phyloP scores from a whole-genome alignment of 345 rosid genomes.

The Citrus maxima region DNA sequence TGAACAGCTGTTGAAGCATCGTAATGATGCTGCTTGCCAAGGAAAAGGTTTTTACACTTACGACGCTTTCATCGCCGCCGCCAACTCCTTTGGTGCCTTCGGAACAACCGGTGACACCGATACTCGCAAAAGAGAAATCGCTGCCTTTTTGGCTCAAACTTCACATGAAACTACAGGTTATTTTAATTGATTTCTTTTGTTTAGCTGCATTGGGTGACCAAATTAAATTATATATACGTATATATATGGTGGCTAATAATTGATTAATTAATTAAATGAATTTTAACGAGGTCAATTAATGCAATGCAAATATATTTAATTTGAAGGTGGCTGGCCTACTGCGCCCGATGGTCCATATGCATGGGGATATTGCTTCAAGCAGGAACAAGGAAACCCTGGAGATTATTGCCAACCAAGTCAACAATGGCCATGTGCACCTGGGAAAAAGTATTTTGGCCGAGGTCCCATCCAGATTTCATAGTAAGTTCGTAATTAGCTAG shows the following conservation, averaged over 20 bases:
- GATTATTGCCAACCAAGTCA: conserved; percentile 17
- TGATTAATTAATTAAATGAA: too few relatives aligned
- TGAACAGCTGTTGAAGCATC: conserved; percentile 48
- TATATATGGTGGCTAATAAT: too few relatives aligned
- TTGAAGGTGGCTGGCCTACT: conserved; percentile 21
- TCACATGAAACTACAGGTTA: conserved; percentile 71
- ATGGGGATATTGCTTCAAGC: conserved; percentile 32
- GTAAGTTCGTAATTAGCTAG: conserved; percentile 14
- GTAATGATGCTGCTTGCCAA: conserved; percentile 41
- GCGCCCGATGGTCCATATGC: conserved; percentile 34
- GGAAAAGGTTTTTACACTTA: conserved; percentile 55
- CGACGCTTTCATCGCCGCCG: conserved; percentile 55
- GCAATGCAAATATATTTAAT: not conserved
- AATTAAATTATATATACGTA: too few relatives aligned
- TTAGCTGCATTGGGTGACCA: not conserved
- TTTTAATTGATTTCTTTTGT: not conserved
- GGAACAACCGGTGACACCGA: conserved; percentile 42
- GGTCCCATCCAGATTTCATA: conserved; percentile 33
- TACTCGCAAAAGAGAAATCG: conserved; percentile 49
- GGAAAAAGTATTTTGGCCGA: conserved; percentile 32
- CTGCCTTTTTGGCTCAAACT: conserved; percentile 69
- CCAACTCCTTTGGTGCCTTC: conserved; percentile 40
- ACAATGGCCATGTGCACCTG: conserved; percentile 28
- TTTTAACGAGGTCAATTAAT: not conserved
- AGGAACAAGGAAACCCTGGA: conserved; percentile 14